These are phyloP conservation scores for Scopulariopsis brevicaulis DNA, from an alignment of 2,329 filamentous ascomycete genomes.

Conservation along the genomic window DNA sequence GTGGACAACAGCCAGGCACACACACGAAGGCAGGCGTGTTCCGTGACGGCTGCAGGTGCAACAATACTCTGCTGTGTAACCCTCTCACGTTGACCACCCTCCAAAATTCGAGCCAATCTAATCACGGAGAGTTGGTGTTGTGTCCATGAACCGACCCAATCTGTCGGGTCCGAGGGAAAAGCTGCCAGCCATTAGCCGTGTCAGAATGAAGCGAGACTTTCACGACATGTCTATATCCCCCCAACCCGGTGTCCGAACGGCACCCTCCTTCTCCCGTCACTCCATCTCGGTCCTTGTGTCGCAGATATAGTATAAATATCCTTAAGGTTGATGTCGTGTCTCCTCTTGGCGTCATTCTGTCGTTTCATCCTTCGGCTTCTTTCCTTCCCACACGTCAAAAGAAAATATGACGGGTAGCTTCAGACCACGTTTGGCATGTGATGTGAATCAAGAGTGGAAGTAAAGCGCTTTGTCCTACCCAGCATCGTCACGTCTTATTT, in stretches of 20 bases:
- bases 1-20: neutral
- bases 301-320: neutral
- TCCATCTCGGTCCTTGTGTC: neutral
- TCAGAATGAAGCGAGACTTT: no score
- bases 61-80: neutral
- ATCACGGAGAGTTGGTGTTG: neutral
- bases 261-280: neutral
- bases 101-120: neutral
- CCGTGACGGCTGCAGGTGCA: neutral
- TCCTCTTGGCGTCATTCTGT: neutral
- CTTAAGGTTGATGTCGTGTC: neutral
- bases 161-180: neutral
- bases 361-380: neutral
- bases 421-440: neutral
- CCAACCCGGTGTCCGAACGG: neutral
- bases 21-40: neutral
- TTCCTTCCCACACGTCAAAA: neutral
- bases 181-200: no score
- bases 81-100: neutral
- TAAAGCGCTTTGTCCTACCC: neutral
- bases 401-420: neutral
- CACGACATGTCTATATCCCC: neutral
- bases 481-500: neutral
- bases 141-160: neutral
- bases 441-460: neutral